Evolutionary conservation across 2,329 filamentous ascomycete species (phyloP), one percentile per base, ranked within the genome.

Genomic region (Stagonosporopsis chrysanthemi): DNA sequence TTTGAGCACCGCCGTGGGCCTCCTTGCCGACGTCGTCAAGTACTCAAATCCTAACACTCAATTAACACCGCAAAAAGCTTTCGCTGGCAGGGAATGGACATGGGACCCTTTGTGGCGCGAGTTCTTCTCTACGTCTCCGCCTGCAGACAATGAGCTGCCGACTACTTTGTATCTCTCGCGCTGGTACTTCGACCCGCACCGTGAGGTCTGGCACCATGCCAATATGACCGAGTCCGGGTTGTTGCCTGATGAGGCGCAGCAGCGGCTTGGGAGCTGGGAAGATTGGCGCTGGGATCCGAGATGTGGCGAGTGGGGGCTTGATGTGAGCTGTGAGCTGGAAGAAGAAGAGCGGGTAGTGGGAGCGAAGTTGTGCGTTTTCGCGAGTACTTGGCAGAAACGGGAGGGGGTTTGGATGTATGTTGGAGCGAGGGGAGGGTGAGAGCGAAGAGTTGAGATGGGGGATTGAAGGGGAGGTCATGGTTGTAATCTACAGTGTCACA

Each of bases 31-130:
- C 2, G 24, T 57, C 17, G 48, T 57, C 42, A 36, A 24, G 15
- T 48, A 47, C 43, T 47, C 48, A 3, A 39, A 52, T 11, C 54
- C 48, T 0, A 17, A 14, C 6, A 15, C 26, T 9, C 23, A 39
- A 5, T 22, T 57, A 14, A 57, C 54, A 2, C 54, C 54, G 2
- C 54, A 44, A 4, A 7, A 11, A 6, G 29, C 48, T 5, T 44
- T 57, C 12, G 33, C 23, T 1, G 3, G 15, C 1, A 47, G 35
- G 12, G 14, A 29, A 4, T 57, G 54, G 48, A 47, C 42, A 4
- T 57, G 54, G 54, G 54, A 57, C 19, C 54, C 54, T 6, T n/a
- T 52, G 1, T 57, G 54, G 54, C 42, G 43, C 29, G 54, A 57
- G 11, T 52, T 57, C 31, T 57, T 47, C 26, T 38, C 54, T 14